Percentiles rank a stretch among this genome's conserved stretches.
These are phyloP conservation scores for Dothideomycetes sp. DNA, from an alignment of 2,329 filamentous ascomycete genomes.

Conservation along the genomic window DNA sequence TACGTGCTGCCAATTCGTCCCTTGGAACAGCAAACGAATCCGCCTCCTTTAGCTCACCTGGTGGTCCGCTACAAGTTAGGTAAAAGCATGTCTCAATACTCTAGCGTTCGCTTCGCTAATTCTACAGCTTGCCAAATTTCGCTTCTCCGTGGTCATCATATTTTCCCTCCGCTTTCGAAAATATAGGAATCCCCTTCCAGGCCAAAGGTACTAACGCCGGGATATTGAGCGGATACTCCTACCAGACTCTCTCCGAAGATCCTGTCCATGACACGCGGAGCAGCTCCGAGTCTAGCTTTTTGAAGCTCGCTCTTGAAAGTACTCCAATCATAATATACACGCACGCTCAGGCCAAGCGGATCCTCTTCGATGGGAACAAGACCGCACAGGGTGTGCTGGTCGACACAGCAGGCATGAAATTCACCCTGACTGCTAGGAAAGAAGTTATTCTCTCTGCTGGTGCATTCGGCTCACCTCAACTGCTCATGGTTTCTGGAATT, in stretches of 20 bases:
- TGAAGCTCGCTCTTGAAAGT: conserved; percentile 14
- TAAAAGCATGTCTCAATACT: conserved; percentile 3
- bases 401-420: conserved; percentile 14
- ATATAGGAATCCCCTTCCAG: conserved; percentile 16
- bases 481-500: conserved; percentile 20
- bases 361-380: conserved; percentile 9
- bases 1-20: conserved; percentile 11
- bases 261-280: conserved; percentile 13
- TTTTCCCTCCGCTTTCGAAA: conserved; percentile 14
- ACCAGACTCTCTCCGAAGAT: conserved; percentile 16
- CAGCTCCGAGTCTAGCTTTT: conserved; percentile 18
- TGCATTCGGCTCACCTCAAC: conserved; percentile 19
- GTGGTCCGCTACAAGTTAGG: conserved; percentile 19
- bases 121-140: conserved; percentile 14
- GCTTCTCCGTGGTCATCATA: conserved; percentile 18
- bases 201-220: conserved; percentile 19
- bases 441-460: conserved; percentile 21
- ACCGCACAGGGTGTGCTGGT: conserved; percentile 17
- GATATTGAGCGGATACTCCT: conserved; percentile 11
- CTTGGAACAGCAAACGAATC: conserved; percentile 10
- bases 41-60: conserved; percentile 10
- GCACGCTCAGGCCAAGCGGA: conserved; percentile 18
- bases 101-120: too few species aligned
- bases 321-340: conserved; percentile 22
- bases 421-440: conserved; percentile 19